A percentile compares a stretch with the other conserved stretches of the same genome.
Evolutionary conservation across 2,329 filamentous ascomycete species (phyloP).

Genomic region (Geoglossum cookeanum): DNA sequence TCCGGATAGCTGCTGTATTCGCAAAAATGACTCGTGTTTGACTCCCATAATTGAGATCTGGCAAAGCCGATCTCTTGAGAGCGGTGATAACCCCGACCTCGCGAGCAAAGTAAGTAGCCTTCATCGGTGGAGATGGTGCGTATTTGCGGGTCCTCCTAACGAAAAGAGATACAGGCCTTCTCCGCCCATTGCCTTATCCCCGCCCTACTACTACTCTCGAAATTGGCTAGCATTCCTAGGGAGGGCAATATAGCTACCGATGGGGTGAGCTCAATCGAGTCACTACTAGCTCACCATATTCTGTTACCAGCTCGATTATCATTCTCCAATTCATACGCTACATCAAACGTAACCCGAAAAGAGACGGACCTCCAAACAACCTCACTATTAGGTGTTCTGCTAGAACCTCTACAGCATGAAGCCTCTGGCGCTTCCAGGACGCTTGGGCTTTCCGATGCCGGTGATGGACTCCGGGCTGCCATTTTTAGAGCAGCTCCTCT

Average conservation of each 20-base stretch:
- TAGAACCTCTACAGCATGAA: not conserved
- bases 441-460: not conserved
- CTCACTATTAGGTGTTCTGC: not conserved
- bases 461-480: not conserved
- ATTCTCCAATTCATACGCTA: not conserved
- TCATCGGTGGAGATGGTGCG: too few species aligned
- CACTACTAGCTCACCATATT: slow-evolving; percentile 2
- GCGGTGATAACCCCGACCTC: not conserved
- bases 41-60: not conserved
- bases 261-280: not conserved
- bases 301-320: slow-evolving; percentile 1
- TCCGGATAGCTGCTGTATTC: not conserved
- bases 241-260: not conserved
- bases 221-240: not conserved
- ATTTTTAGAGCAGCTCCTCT: not conserved
- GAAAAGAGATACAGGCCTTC: not conserved
- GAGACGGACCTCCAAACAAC: not conserved
- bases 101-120: slow-evolving; percentile 1
- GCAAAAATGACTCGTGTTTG: not conserved
- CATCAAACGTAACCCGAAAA: not conserved
- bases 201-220: slow-evolving; percentile 1
- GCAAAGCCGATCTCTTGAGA: not conserved
- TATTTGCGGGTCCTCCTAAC: not conserved
- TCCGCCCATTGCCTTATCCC: slow-evolving; percentile 1
- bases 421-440: not conserved